Conservation (phyloP, 1,139 yeast genomes). For the Blastobotrys serpentis region DNA sequence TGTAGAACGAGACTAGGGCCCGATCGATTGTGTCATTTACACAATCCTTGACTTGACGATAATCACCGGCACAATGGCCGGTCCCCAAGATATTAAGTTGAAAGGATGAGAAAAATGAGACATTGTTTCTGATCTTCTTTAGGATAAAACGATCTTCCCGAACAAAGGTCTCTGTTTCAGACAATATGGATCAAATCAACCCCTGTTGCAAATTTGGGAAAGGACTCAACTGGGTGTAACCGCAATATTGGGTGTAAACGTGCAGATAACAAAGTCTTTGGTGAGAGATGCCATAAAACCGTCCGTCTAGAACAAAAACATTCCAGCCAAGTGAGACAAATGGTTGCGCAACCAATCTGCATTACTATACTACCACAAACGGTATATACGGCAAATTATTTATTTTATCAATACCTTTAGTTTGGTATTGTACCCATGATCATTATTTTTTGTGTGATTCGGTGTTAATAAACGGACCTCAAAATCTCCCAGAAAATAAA, state of each 20-base stretch:
- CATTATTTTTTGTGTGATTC: too few relatives aligned
- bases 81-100: neutral
- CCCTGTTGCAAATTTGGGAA: neutral
- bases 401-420: neutral
- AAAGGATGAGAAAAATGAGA: neutral
- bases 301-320: neutral
- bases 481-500: too few relatives aligned
- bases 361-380: neutral
- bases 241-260: too few relatives aligned
- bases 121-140: neutral
- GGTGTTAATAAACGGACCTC: too few relatives aligned
- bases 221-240: too few relatives aligned
- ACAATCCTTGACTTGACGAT: neutral
- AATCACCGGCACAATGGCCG: neutral
- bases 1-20: neutral
- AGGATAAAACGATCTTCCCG: conserved; percentile 1
- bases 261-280: too few relatives aligned
- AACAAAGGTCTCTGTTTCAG: conserved; percentile 3
- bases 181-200: neutral
- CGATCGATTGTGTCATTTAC: too few relatives aligned
- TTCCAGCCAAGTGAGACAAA: neutral
- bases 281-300: too few relatives aligned
- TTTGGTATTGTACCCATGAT: neutral
- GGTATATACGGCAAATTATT: neutral
- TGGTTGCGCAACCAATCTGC: too few relatives aligned